A percentile compares a stretch with the other conserved stretches of the same genome.
Conservation (phyloP, 345 rosid species). For the Linum lewisii region DNA sequence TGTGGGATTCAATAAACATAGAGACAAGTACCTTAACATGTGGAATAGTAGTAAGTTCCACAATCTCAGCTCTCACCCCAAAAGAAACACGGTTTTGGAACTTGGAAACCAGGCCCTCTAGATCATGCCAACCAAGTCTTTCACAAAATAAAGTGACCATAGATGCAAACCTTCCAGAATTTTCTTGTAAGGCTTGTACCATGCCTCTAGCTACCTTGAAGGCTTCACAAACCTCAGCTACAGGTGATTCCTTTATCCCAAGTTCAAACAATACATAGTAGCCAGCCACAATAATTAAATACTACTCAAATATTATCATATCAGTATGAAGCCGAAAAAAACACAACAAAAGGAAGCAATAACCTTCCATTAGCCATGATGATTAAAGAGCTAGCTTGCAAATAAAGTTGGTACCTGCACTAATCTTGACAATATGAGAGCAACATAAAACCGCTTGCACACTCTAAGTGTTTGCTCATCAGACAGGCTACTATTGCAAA, state of each 20-base stretch:
- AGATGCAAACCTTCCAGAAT: constrained; percentile 94
- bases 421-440: constrained; percentile 86
- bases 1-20: constrained; percentile 5
- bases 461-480: constrained; percentile 77
- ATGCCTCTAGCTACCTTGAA: constrained; percentile 92
- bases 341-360: not conserved
- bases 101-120: constrained; percentile 83
- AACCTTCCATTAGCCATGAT: not conserved
- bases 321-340: not conserved
- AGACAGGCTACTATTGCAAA: constrained; percentile 38
- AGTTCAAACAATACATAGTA: constrained; percentile 14
- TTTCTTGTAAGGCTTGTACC: constrained; percentile 96
- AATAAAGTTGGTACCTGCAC: constrained; percentile 53
- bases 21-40: constrained; percentile 56
- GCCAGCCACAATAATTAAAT: not conserved
- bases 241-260: constrained; percentile 73
- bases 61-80: constrained; percentile 98
- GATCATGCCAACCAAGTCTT: constrained; percentile 96
- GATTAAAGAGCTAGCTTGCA: not conserved
- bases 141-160: constrained; percentile 95
- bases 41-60: constrained; percentile 89
- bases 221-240: constrained; percentile 85
- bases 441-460: constrained; percentile 89
- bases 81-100: constrained; percentile 95
- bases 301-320: not conserved